Evolutionary conservation across 352 stramenopile genomes (phyloP), one percentile per base, ranked within the genome.

Genomic region (Thalassiosira sp.): DNA sequence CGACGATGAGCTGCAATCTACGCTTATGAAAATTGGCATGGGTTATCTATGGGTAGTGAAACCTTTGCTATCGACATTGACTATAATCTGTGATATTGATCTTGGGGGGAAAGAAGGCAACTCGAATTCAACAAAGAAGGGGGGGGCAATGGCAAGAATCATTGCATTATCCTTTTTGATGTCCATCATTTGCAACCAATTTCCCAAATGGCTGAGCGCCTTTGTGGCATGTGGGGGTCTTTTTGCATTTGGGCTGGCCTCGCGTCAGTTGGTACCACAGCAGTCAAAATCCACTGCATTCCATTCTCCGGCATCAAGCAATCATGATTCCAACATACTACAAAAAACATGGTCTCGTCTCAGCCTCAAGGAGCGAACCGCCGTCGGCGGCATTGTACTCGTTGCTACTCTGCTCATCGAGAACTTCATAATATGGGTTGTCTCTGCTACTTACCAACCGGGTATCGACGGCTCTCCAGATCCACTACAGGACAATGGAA

Each of bases 341-440:
- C 43, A 59, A 48, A 48, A 37, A 35, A 68, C 69, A 33, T 79
- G 70, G 71, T 60, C 46, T n/a, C 22, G 35, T 15, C 40, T 68
- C 25, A 54, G 37, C 3, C 20, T 79, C 46, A 73, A 74, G 61
- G 62, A 73, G 48, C 13, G 62, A 74, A 75, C 82, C 18, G 75
- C 73, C 0, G 20, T 89, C 13, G 61, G 59, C 45, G 71, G 62
- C 8, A 65, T 89, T n/a, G 31, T 77, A 5, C 27, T 89, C 24
- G 78, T 79, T 0, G 24, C 62, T 11, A 65, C 80, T 1, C 52
- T 91, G 8, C 68, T 91, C 20, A 75, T 70, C 0, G 85, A 91
- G 82, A 91, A 91, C 42, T 91, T 91, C 77, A 72, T 84, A 25
- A 84, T 90, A 25, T 91, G 85, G 85, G 85, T 91, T 5, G 85